These are phyloP conservation scores for Penicillium sp. DNA, from an alignment of 2,329 filamentous ascomycete species.

Conservation along the genomic window DNA sequence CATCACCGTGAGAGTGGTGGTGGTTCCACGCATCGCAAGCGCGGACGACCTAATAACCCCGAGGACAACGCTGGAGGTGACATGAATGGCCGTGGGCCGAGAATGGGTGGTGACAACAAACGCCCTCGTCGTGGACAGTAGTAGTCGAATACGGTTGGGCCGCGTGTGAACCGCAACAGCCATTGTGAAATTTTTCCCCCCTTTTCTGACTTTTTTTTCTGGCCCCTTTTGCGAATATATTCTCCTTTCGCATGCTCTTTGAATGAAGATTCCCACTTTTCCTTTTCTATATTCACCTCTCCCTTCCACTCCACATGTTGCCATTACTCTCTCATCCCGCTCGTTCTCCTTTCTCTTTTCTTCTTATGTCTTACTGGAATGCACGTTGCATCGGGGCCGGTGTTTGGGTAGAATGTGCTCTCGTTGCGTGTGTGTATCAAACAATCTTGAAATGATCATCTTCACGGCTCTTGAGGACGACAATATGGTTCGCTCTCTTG, in stretches of 20 bases:
- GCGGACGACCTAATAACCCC: conserved; percentile 33
- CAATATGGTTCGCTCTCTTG: too few relatives aligned
- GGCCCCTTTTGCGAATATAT: background rate
- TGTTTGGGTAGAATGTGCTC: conserved; percentile 17
- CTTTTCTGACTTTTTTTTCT: too few relatives aligned
- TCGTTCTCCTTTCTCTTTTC: conserved; percentile 15
- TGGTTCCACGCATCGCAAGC: conserved; percentile 31
- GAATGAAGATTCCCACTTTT: background rate
- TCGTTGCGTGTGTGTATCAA: background rate
- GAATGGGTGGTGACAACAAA: conserved; percentile 39
- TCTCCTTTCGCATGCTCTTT: conserved; percentile 3
- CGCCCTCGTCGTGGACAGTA: conserved; percentile 36
- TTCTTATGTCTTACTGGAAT: conserved; percentile 11
- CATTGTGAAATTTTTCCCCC: background rate
- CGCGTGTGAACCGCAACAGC: background rate
- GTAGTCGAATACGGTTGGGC: conserved; percentile 5
- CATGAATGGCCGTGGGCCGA: conserved; percentile 27
- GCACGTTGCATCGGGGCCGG: conserved; percentile 20
- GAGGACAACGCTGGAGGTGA: conserved; percentile 26
- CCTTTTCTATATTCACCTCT: conserved; percentile 10
- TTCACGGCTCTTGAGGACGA: too few relatives aligned
- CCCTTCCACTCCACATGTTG: too few relatives aligned
- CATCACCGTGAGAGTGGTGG: conserved; percentile 25
- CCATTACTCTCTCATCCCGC: background rate
- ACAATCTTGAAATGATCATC: too few relatives aligned